These are phyloP conservation scores for Metschnikowia continentalis DNA, from an alignment of 805 yeast genomes.

Conservation along the genomic window DNA sequence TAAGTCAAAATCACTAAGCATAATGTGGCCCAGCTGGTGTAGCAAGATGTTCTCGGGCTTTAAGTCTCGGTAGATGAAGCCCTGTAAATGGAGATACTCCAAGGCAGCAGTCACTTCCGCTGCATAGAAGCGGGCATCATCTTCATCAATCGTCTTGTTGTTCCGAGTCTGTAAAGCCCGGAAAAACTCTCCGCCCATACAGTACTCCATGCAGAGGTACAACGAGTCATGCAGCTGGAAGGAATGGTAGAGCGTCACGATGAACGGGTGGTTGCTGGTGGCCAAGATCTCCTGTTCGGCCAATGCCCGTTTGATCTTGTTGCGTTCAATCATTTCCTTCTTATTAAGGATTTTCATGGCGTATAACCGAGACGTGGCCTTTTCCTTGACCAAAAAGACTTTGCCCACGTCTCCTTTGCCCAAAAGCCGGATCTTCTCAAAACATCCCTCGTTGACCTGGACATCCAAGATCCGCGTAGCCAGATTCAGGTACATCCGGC, in stretches of 20 bases:
- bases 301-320: conserved; percentile 88
- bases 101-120: conserved; percentile 96
- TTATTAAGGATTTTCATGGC: conserved; percentile 93
- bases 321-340: conserved; percentile 90
- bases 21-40: conserved; percentile 96
- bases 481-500: conserved; percentile 66
- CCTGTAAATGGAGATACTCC: conserved; percentile 94
- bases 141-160: conserved; percentile 79
- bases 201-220: conserved; percentile 95
- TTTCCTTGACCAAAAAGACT: conserved; percentile 87
- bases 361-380: conserved; percentile 63
- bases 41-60: conserved; percentile 93
- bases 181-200: conserved; percentile 99
- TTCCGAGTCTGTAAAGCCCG: conserved; percentile 90
- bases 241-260: conserved; percentile 90
- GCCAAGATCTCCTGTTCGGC: conserved; percentile 97
- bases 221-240: conserved; percentile 91
- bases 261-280: conserved; percentile 94
- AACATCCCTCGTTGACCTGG: conserved; percentile 81
- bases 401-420: conserved; percentile 99
- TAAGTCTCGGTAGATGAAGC: conserved; percentile 92
- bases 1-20: conserved; percentile 94
- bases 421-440: conserved; percentile 82
- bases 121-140: conserved; percentile 89
- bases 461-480: conserved; percentile 71